These are phyloP conservation scores for Aulographum hederae DNA, from an alignment of 2,329 filamentous ascomycete species.

Conservation along the genomic window DNA sequence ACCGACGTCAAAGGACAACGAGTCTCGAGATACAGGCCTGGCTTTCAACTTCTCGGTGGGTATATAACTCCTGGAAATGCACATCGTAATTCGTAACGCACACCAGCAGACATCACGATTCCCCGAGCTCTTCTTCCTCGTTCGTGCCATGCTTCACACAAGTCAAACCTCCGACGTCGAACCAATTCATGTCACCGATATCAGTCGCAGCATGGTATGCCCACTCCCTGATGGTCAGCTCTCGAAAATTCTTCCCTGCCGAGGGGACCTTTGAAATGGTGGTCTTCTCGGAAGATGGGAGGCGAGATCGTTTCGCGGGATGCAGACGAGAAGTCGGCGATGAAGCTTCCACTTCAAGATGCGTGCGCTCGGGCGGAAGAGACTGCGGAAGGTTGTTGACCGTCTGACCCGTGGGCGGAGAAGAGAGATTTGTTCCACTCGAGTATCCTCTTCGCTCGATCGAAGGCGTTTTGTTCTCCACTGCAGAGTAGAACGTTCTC, in stretches of 20 bases:
- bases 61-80: no score
- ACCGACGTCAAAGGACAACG: no score
- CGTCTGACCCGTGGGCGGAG: not conserved
- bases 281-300: not conserved
- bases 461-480: not conserved
- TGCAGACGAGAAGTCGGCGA: not conserved
- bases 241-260: slow-evolving; percentile 6
- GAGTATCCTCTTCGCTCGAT: not conserved
- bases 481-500: not conserved
- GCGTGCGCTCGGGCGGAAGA: not conserved
- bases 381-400: not conserved
- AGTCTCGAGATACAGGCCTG: no score
- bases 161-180: not conserved
- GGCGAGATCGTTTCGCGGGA: not conserved
- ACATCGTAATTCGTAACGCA: no score
- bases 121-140: no score
- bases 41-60: no score
- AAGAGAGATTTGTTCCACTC: not conserved
- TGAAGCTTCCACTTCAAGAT: not conserved
- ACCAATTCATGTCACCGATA: not conserved
- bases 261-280: not conserved
- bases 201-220: slow-evolving; percentile 7
- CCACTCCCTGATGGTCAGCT: slow-evolving; percentile 7
- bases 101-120: no score
- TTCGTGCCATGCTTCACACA: not conserved